Base-by-base conservation (phyloP, 2,329 filamentous ascomycete species). In the Nothophoma quercina region DNA sequence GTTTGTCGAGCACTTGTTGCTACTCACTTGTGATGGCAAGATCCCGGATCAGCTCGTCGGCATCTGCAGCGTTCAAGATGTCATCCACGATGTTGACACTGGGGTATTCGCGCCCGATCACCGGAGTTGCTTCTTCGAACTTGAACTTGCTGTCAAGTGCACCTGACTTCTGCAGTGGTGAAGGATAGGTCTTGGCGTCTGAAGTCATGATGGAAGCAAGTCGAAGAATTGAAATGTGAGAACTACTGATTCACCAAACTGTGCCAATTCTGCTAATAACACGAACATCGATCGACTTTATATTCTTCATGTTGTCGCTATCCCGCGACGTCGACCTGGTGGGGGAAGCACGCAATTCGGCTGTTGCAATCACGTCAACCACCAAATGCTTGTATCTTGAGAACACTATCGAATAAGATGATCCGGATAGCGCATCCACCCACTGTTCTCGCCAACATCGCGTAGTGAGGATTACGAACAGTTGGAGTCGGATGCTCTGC, bases 1-100 rank as follows among this genome's bases (percentile, higher is more conserved):
- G 13, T 23, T 8, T 10, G 5, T 5, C 8, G 0, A 35, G 15
- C 6, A 22, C 13, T n/a, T n/a, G n/a, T n/a, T 16, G 9, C n/a
- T 4, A 43, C 54, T 44, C 18, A 60, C 57, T 70, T 10, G 69
- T 68, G 23, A 74, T 66, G 3, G 86, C 88, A 0, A 91, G 76
- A 61, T 90, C 88, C 0, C 84, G 80, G 19, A 90, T 68, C 16
- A 88, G 75, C 35, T 85, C 82, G 44, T 90, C 86, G 0, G 84
- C 78, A 64, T 89, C 86, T 0, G 82, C 77, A 0, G 84, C 83
- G 22, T 84, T 75, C 5, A 90, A 76, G 30, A 90, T 85, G 26
- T 90, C 85, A 5, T 81, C 81, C 0, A 88, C 76, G 28, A 62
- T 53, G 56, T 86, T 82, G 26, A 82, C 63, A 12, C 78, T 79